Evolutionary conservation across 2,329 filamentous ascomycete species (phyloP), one percentile per base, ranked within the genome.

Genomic region (Pseudogymnoascus sp.): DNA sequence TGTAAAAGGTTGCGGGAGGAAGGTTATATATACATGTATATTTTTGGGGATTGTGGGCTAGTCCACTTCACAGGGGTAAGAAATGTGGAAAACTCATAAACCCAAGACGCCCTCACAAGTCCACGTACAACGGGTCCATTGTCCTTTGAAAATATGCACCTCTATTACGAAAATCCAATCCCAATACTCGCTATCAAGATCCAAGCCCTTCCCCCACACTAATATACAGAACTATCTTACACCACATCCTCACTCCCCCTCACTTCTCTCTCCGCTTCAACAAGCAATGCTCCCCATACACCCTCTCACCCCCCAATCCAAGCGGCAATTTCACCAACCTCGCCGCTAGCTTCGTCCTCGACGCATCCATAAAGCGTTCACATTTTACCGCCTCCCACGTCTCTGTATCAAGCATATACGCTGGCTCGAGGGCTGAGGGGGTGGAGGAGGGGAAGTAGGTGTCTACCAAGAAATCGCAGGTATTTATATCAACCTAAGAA

Each of bases 251-350:
- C n/a, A 6, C 39, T 1, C 18, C 18, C 4, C 5, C 20, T 43
- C 39, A 43, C 91, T 88, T 57, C 2, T 60, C 64, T 68, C 77
- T 84, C 66, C 84, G 82, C 69, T 82, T 82, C 65, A 97, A 75
- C 59, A 99, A 78, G 73, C 94, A 99, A 73, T 97, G 95, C 60
- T 85, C 94, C 91, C 92, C 97, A 73, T 84, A 86, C 62, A 93
- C 83, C 67, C 80, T 83, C 65, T 85, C 86, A 62, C 80, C 80
- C 41, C 84, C 79, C 12, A 96, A 76, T 38, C 90, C 75, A 0
- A 80, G 75, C 64, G 94, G 94, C 36, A 96, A 72, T 90, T 91
- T 97, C 53, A 96, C 75, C 7, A 90, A 82, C 63, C 94, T 83
- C 2, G 88, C 88, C 4, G 97, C 65, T 9, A 89, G 74, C 43